Conservation (phyloP, 1,284 basidiomycete species). For the Coniferiporia sulphurascens region DNA sequence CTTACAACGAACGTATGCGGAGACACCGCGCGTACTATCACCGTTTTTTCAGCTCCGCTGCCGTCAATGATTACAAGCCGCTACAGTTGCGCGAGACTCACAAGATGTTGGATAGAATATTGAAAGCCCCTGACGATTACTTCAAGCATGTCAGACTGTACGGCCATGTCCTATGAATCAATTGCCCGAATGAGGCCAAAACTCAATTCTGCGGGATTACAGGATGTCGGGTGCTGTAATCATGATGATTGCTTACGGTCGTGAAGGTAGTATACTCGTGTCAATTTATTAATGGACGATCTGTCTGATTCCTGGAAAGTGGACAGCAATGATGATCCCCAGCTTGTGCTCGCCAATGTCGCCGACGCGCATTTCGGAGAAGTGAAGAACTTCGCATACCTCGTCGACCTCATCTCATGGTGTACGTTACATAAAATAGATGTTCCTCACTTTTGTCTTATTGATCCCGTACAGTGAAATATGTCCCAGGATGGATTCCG, state of each 20-base stretch:
- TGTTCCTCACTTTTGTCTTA: not conserved
- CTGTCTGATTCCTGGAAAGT: not conserved
- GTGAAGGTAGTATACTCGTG: not conserved
- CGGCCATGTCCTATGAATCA: too few species aligned
- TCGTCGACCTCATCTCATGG: conserved; percentile 11
- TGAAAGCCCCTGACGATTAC: not conserved
- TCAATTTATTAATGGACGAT: not conserved
- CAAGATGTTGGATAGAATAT: not conserved
- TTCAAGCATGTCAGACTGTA: not conserved
- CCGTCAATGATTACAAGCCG: not conserved
- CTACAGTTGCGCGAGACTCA: not conserved
- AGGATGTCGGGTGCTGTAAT: not conserved
- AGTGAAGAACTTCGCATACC: not conserved
- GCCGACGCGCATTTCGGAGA: not conserved
- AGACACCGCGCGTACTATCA: not conserved
- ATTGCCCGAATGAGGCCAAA: too few species aligned
- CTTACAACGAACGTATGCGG: not conserved
- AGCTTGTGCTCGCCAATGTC: conserved; percentile 6
- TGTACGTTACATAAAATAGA: conserved; percentile 4
- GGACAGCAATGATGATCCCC: conserved; percentile 3
- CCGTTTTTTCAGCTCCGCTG: not conserved
- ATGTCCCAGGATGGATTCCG: conserved; percentile 5
- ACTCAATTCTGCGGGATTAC: not conserved
- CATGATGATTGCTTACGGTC: conserved; percentile 11
- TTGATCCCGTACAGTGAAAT: conserved; percentile 3